phyloP scores from a whole-genome alignment of 2,329 filamentous ascomycete genomes.

The Hypoxylon sp. region DNA sequence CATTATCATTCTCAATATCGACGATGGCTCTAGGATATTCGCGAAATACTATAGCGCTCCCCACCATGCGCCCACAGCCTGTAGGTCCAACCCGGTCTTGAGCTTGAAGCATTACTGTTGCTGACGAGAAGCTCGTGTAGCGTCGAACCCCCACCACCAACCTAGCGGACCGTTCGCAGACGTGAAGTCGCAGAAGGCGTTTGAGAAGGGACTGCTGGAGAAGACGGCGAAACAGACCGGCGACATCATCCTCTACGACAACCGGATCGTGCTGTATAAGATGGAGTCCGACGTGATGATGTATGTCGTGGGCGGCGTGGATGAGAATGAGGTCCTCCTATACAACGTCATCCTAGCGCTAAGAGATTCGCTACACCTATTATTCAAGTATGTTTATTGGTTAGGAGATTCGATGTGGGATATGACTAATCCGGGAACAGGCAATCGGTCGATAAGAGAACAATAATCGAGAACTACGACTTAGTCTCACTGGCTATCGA shows the following conservation, averaged over 20 bases:
- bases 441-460: constrained; percentile 97
- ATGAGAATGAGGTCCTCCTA: constrained; percentile 97
- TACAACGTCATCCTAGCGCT: constrained; percentile 96
- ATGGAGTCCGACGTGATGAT: constrained; percentile 96
- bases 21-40: constrained; percentile 92
- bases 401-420: not conserved
- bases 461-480: constrained; percentile 98
- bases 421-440: constrained; percentile 62
- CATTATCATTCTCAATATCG: constrained; percentile 82
- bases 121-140: constrained; percentile 52
- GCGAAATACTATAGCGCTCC: constrained; percentile 77
- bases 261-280: constrained; percentile 97
- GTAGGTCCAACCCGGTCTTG: constrained; percentile 39
- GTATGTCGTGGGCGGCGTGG: constrained; percentile 90
- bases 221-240: constrained; percentile 97
- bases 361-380: constrained; percentile 87
- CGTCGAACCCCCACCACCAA: constrained; percentile 63
- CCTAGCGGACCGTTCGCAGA: constrained; percentile 83
- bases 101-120: constrained; percentile 4
- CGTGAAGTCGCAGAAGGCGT: constrained; percentile 93
- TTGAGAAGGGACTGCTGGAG: constrained; percentile 94
- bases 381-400: constrained; percentile 81
- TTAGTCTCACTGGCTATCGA: constrained; percentile 94
- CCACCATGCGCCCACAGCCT: constrained; percentile 60
- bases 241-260: constrained; percentile 98